Evolutionary conservation across 148 eudicot genomes (phyloP), one percentile per base, ranked within the genome.

Genomic region (Chenopodium quinoa): DNA sequence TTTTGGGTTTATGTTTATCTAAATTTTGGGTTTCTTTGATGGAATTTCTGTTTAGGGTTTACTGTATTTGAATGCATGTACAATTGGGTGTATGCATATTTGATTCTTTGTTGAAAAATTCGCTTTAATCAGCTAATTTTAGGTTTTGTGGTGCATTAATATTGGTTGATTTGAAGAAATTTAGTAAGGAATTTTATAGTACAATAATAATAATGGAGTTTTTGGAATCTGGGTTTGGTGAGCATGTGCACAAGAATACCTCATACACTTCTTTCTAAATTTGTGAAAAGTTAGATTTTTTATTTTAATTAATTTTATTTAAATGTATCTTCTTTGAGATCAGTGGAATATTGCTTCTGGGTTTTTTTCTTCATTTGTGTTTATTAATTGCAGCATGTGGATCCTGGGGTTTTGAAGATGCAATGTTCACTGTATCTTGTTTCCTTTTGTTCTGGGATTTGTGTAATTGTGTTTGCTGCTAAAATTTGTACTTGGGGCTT

Each of bases 191-290:
- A 40, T 14, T 14, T 23, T 9, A 7, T 32, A 10, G 27, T 12
- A n/a, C 40, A 64, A 37, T 77, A 32, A 32, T 77, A 82, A 81
- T 58, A 77, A 83, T 87, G 75, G 82, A 80, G 71, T 75, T 68
- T 48, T 44, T 54, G 77, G 46, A 8, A 72, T 75, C 29, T 47
- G 74, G 71, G 83, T 78, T 85, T 74, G 75, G 77, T 75, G 78
- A 85, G 84, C 76, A 73, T 73, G 76, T 73, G 76, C 32, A 73
- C 50, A 47, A 73, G 76, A 23, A 17, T 62, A 69, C 19, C 66
- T 65, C 70, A 40, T 19, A 77, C 56, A 69, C 78, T 78, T 62
- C 69, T 31, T 54, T 56, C 58, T 77, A 19, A 54, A 50, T 78
- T 73, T 37, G 65, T 71, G 40, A 70, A 77, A 5, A 9, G 50